Percentiles rank a stretch among this genome's conserved stretches.
These are phyloP conservation scores for Lachancea meyersii DNA, from an alignment of 805 yeast genomes.

Conservation along the genomic window DNA sequence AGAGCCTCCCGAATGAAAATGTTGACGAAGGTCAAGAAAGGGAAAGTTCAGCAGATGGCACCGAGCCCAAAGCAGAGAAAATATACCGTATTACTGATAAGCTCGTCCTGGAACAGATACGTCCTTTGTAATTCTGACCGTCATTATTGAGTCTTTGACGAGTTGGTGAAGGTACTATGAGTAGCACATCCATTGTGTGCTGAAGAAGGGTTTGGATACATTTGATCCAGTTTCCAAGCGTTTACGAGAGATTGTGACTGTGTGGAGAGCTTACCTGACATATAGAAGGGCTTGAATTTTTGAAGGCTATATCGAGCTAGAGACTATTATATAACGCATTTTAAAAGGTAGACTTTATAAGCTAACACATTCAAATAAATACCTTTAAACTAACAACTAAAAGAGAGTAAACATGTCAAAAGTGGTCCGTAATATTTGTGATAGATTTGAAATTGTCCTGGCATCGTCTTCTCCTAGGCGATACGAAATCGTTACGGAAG, in stretches of 20 bases:
- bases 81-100: conserved; percentile 29
- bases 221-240: too few species aligned
- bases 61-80: conserved; percentile 16
- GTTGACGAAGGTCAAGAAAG: neutral
- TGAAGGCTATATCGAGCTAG: too few species aligned
- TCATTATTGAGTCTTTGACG: too few species aligned
- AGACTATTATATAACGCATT: too few species aligned
- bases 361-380: neutral
- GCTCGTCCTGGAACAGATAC: conserved; percentile 20
- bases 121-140: conserved; percentile 23
- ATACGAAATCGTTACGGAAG: conserved; percentile 55
- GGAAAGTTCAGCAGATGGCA: neutral
- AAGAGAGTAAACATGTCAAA: conserved; percentile 3
- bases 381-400: neutral
- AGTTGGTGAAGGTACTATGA: too few species aligned
- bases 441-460: conserved; percentile 42
- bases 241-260: too few species aligned
- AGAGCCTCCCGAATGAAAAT: conserved; percentile 3
- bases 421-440: conserved; percentile 3
- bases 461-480: conserved; percentile 87
- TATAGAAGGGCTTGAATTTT: too few species aligned
- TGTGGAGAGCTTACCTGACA: too few species aligned
- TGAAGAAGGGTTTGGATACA: too few species aligned
- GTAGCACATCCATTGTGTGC: too few species aligned
- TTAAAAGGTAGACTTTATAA: too few species aligned